Conservation (phyloP, 768 basidiomycete species). For the Mrakia blollopis region DNA sequence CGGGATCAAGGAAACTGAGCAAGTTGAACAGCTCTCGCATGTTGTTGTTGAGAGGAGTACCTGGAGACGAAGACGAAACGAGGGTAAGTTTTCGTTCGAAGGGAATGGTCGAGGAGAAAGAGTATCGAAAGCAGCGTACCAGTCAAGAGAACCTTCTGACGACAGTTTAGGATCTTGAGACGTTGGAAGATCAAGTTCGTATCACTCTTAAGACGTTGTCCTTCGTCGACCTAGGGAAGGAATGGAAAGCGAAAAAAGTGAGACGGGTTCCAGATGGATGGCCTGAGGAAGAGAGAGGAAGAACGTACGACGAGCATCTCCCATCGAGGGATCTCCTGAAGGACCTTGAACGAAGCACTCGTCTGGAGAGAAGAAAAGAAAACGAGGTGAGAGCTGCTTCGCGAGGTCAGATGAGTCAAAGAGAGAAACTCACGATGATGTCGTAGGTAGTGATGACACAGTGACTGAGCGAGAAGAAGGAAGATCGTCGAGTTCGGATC, state of each 20-base stretch:
- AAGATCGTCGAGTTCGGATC: background rate
- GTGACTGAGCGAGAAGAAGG: background rate
- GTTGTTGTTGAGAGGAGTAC: slow-evolving; percentile 96
- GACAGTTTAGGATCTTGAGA: slow-evolving; percentile 68
- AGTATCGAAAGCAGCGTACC: slow-evolving; percentile 58
- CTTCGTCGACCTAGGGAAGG: slow-evolving; percentile 25
- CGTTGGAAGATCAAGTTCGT: slow-evolving; percentile 71
- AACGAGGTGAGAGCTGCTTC: background rate
- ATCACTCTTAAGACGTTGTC: slow-evolving; percentile 47
- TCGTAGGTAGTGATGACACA: slow-evolving; percentile 89
- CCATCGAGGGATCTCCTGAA: slow-evolving; percentile 82
- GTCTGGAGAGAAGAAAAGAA: slow-evolving; percentile 6
- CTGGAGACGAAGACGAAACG: background rate
- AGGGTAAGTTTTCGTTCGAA: background rate
- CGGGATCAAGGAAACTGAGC: slow-evolving; percentile 74
- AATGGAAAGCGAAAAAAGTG: background rate
- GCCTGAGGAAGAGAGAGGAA: slow-evolving; percentile 8
- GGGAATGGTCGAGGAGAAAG: slow-evolving; percentile 25
- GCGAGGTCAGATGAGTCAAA: background rate
- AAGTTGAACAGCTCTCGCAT: slow-evolving; percentile 93
- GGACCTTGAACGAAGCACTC: slow-evolving; percentile 65
- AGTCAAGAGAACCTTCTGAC: slow-evolving; percentile 83
- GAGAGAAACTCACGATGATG: slow-evolving; percentile 56
- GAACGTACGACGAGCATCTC: slow-evolving; percentile 70
- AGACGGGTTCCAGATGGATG: slow-evolving; percentile 26